phyloP scores from a whole-genome alignment of 371 early-diverging fungal genomes.

The Mucor lusitanicus region DNA sequence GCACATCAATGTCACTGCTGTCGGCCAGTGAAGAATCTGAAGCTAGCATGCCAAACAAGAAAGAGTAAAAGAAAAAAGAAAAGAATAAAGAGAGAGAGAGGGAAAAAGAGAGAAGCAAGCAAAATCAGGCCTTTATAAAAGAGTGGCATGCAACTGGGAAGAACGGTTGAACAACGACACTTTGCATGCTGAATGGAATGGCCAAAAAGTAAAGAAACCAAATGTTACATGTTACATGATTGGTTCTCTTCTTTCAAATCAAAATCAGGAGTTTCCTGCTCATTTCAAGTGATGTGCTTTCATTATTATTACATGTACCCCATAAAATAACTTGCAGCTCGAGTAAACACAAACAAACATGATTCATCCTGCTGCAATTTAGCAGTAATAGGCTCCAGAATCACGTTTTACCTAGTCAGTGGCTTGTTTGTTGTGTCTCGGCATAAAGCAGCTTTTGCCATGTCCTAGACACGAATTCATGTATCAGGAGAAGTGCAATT shows the following conservation, averaged over 20 bases:
- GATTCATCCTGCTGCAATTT: neutral
- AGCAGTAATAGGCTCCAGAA: neutral
- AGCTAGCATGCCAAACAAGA: neutral
- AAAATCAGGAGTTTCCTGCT: neutral
- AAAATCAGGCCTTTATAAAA: neutral
- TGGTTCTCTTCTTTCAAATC: neutral
- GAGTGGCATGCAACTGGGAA: neutral
- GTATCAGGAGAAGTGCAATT: neutral
- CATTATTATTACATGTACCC: neutral
- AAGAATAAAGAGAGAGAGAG: neutral
- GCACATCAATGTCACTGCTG: slow-evolving; percentile 13
- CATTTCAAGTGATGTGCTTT: neutral
- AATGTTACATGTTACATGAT: slow-evolving; percentile 1
- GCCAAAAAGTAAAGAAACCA: slow-evolving; percentile 1
- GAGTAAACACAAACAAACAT: neutral
- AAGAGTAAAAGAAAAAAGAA: neutral
- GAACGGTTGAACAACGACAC: neutral
- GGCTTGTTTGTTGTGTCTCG: neutral
- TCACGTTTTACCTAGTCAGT: neutral
- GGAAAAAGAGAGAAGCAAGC: neutral
- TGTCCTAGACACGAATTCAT: too few species aligned
- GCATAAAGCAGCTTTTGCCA: neutral
- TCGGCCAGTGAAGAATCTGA: neutral
- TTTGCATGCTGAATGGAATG: neutral
- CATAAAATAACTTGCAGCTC: neutral